Evolutionary conservation across 2,329 filamentous ascomycete genomes (phyloP), one percentile per base, ranked within the genome.

Genomic region (Paramyrothecium roridum): DNA sequence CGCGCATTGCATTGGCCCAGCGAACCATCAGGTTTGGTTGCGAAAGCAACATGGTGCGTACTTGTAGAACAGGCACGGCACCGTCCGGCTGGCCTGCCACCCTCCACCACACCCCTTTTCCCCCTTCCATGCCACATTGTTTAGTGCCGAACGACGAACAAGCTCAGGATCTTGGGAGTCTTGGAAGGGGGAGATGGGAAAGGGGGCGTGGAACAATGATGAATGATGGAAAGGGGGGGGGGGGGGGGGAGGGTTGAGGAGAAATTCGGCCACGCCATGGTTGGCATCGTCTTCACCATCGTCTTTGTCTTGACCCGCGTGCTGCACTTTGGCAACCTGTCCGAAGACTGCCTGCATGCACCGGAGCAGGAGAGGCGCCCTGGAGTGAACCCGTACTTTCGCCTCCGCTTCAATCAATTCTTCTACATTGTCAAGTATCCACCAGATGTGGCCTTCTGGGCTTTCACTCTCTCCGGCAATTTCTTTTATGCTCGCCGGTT

Each of bases 341-440:
- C 76, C 0, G 71, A 76, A 37, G 69, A 63, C 7, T 79, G 76
- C 21, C 65, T 78, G 0, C 69, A 68, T 3, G 75, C 73, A 3
- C 70, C 73, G 0, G 74, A 73, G 21, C 72, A 77, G 20, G 52
- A 56, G 10, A 55, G 53, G 12, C 62, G 65, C 19, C 67, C 70
- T 0, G 54, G 58, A 3, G 54, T 50, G 13, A 78, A 79, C 57
- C 75, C 69, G 2, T 79, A 78, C 48, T n/a, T 69, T 79, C 17
- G 67, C 61, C 4, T 78, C 76, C 0, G 61, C n/a, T 64, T 2
- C 61, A 64, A 23, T 71, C 76, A n/a, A 7, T 79, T 79, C 65
- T 76, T 79, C 63, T 79, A 78, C 66, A 60, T 78, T 47, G 63
- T 72, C 59, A 79, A 79, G 61, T 78, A 78, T 50, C 76, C 77